These are phyloP conservation scores for Selaginella moellendorffii DNA, from an alignment of 75 land plant species.

Conservation along the genomic window DNA sequence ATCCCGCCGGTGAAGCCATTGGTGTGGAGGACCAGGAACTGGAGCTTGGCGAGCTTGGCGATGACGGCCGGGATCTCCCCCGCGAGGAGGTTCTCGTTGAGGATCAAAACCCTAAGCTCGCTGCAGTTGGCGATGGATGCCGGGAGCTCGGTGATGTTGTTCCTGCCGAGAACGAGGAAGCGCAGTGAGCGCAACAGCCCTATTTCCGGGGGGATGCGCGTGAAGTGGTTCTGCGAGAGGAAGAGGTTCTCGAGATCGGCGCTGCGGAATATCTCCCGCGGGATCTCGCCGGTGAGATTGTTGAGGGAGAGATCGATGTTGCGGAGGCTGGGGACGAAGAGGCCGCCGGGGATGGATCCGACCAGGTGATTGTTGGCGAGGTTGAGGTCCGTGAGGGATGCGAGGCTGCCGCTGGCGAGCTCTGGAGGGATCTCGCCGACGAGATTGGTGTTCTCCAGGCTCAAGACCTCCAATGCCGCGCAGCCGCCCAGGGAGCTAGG, in stretches of 20 bases:
- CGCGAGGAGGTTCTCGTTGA: background rate
- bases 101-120: conserved; percentile 3
- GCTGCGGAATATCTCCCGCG: background rate
- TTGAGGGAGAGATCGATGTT: background rate
- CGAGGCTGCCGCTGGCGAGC: background rate
- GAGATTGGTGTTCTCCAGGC: background rate
- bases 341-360: background rate
- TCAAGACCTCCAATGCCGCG: background rate
- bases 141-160: background rate
- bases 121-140: background rate
- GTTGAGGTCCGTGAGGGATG: background rate
- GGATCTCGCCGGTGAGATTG: background rate
- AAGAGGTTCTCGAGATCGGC: background rate
- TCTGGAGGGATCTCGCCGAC: background rate
- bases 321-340: background rate
- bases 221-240: background rate
- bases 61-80: background rate
- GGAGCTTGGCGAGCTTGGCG: background rate
- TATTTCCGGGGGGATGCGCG: background rate
- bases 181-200: background rate
- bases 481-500: background rate
- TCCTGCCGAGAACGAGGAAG: background rate
- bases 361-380: background rate
- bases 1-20: background rate
- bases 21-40: conserved; percentile 6